Evolutionary conservation across 495 filamentous ascomycete genomes (phyloP).

Genomic region (Hyaloscypha bicolor): DNA sequence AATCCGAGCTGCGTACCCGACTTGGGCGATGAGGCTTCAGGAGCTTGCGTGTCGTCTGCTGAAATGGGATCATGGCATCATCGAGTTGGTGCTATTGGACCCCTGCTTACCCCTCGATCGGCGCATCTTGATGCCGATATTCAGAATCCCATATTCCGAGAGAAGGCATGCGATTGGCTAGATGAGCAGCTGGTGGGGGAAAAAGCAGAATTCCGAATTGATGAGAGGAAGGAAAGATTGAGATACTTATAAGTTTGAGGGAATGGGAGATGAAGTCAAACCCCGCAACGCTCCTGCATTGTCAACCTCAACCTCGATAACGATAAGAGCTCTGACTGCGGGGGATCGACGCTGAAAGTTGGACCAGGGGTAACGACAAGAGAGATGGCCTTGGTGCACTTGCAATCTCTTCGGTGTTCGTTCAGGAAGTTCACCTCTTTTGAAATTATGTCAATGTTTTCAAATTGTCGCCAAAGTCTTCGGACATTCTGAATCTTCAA

Average conservation of each 20-base stretch:
- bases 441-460: too few relatives aligned
- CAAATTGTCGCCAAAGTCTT: too few relatives aligned
- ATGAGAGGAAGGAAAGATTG: background rate
- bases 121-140: constrained; percentile 10
- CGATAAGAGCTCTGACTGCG: constrained; percentile 3
- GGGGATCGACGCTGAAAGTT: background rate
- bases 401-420: too few relatives aligned
- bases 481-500: too few relatives aligned
- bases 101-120: constrained; percentile 24
- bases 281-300: too few relatives aligned
- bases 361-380: background rate
- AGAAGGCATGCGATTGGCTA: background rate
- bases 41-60: constrained; percentile 21
- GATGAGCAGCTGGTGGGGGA: background rate
- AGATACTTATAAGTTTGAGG: background rate
- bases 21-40: constrained; percentile 1
- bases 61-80: constrained; percentile 19
- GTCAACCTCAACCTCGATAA: background rate
- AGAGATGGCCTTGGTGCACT: too few relatives aligned
- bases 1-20: background rate
- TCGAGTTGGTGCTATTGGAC: background rate
- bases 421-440: too few relatives aligned
- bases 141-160: background rate
- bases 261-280: background rate
- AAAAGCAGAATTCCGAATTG: background rate